A percentile compares a stretch with the other conserved stretches of the same genome.
Conservation (phyloP, 2,329 filamentous ascomycete species). For the Pseudogymnoascus sp. region DNA sequence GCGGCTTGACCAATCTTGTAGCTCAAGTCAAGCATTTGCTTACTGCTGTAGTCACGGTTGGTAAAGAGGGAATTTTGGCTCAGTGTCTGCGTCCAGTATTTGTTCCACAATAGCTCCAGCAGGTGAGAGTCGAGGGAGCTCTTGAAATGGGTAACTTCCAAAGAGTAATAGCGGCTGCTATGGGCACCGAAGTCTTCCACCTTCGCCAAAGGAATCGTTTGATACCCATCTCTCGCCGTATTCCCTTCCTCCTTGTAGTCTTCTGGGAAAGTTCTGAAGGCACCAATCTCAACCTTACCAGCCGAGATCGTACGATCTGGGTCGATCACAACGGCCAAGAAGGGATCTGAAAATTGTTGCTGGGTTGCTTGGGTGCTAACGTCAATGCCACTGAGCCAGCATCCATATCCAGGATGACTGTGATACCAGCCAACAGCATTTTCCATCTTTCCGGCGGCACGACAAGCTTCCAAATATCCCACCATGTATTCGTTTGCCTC, state of each 20-base stretch:
- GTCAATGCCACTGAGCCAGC: slow-evolving; percentile 95
- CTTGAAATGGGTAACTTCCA: slow-evolving; percentile 92
- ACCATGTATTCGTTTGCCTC: slow-evolving; percentile 98
- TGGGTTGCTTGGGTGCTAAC: slow-evolving; percentile 81
- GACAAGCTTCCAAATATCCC: slow-evolving; percentile 67
- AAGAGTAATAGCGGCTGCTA: slow-evolving; percentile 78
- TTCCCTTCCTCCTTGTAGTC: slow-evolving; percentile 53
- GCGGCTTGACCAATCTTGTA: slow-evolving; percentile 68
- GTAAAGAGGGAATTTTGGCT: slow-evolving; percentile 84
- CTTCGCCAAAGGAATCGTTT: slow-evolving; percentile 83
- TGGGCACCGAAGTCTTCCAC: slow-evolving; percentile 95
- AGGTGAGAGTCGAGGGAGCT: slow-evolving; percentile 81
- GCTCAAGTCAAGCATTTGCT: slow-evolving; percentile 82
- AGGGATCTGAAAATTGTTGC: slow-evolving; percentile 80
- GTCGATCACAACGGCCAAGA: slow-evolving; percentile 92
- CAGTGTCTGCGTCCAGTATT: slow-evolving; percentile 96
- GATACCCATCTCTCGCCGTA: slow-evolving; percentile 48
- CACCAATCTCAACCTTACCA: slow-evolving; percentile 90
- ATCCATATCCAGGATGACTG: slow-evolving; percentile 93
- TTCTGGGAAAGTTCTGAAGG: slow-evolving; percentile 83
- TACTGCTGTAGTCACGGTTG: slow-evolving; percentile 86
- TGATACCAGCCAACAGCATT: slow-evolving; percentile 99
- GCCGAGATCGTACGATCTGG: slow-evolving; percentile 91
- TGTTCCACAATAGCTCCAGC: slow-evolving; percentile 89
- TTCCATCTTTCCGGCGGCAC: slow-evolving; percentile 72